Evolutionary conservation across 164 flowering plant species (phyloP).

Genomic region (Chloranthus sessilifolius): DNA sequence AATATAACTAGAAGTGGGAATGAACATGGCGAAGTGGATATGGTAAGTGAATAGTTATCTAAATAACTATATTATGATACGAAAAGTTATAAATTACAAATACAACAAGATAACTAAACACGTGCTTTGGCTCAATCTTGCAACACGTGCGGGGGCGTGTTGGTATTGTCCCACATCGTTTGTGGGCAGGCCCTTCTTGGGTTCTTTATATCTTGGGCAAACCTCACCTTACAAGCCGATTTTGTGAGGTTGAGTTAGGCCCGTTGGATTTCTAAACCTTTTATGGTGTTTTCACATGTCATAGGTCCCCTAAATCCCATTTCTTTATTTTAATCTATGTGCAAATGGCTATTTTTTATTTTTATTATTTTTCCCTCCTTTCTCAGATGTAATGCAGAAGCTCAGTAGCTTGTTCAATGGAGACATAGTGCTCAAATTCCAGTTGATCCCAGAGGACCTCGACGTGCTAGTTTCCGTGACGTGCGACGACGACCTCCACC

Average conservation of each 20-base stretch:
- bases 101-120: background rate
- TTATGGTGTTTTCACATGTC: background rate
- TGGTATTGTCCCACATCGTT: too few species aligned
- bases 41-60: too few species aligned
- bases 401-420: conserved; percentile 36
- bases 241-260: too few species aligned
- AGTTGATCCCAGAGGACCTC: conserved; percentile 67
- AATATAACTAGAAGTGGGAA: too few species aligned
- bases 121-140: background rate
- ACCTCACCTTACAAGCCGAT: too few species aligned
- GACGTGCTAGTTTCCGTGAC: conserved; percentile 74
- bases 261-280: background rate
- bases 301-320: too few species aligned
- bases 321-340: background rate
- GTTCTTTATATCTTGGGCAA: too few species aligned
- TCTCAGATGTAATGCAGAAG: conserved; percentile 72
- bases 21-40: too few species aligned
- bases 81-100: too few species aligned
- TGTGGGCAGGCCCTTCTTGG: too few species aligned
- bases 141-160: background rate
- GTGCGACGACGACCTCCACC: conserved; percentile 69
- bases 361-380: background rate
- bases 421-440: conserved; percentile 76
- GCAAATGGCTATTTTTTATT: background rate
- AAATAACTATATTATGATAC: too few species aligned